Conservation (phyloP, 139 green algal genomes). For the Coelastrella sp. region DNA sequence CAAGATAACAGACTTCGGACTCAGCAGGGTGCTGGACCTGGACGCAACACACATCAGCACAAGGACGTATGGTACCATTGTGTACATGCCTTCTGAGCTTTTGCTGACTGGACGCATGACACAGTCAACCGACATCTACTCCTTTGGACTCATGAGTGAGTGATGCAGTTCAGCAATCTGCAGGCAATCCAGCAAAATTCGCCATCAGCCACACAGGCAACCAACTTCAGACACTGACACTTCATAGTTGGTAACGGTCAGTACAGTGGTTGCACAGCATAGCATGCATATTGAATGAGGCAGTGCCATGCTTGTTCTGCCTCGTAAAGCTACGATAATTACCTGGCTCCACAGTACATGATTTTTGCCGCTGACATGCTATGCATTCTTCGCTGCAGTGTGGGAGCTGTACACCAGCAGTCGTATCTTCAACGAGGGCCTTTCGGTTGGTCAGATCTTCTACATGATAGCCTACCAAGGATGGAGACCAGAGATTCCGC, state of each 20-base stretch:
- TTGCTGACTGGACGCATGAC: slow-evolving; percentile 55
- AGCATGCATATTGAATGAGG: background rate
- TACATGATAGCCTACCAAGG: slow-evolving; percentile 55
- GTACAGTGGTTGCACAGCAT: slow-evolving; percentile 49
- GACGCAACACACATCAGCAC: slow-evolving; percentile 58
- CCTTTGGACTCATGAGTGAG: slow-evolving; percentile 60
- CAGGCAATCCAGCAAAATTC: background rate
- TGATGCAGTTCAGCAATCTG: background rate
- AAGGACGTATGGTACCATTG: slow-evolving; percentile 61
- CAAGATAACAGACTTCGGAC: slow-evolving; percentile 85
- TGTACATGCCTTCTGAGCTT: slow-evolving; percentile 68
- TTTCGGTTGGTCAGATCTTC: slow-evolving; percentile 58
- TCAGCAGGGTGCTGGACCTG: slow-evolving; percentile 53
- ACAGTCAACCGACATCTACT: slow-evolving; percentile 60
- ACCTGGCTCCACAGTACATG: background rate
- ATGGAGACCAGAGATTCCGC: slow-evolving; percentile 49
- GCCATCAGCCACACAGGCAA: background rate
- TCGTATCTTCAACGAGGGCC: slow-evolving; percentile 45
- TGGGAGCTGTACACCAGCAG: slow-evolving; percentile 61
- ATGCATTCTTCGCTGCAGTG: slow-evolving; percentile 44
- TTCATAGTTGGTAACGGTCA: background rate
- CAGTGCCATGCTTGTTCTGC: background rate
- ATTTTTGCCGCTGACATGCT: background rate
- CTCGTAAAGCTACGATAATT: background rate
- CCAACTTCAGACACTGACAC: background rate